Percentiles rank a stretch among this genome's conserved stretches.
Conservation (phyloP, 1,284 basidiomycete genomes). For the Sporisorium sorghi region DNA sequence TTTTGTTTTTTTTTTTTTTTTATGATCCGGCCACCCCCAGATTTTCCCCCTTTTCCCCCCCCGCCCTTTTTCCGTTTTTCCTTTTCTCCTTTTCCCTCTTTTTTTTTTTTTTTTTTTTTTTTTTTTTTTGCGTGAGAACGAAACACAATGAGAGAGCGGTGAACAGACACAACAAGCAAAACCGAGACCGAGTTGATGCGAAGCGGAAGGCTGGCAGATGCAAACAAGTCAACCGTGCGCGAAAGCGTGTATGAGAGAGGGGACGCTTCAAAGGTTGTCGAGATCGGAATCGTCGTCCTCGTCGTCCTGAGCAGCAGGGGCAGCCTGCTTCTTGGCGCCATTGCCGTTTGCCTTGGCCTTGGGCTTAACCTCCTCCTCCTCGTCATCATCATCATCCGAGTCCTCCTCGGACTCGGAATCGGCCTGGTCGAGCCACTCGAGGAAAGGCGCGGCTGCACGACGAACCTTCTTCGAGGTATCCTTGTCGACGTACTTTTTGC, state of each 20-base stretch:
- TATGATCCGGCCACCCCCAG: no score
- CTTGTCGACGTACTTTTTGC: slow-evolving; percentile 95
- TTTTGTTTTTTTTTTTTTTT: no score
- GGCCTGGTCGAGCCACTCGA: slow-evolving; percentile 72
- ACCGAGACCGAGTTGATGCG: background rate
- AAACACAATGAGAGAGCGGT: slow-evolving; percentile 9
- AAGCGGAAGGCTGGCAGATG: background rate
- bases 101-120: no score
- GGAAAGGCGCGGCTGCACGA: slow-evolving; percentile 93
- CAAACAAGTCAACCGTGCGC: background rate
- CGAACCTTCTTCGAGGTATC: slow-evolving; percentile 94
- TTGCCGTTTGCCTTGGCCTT: slow-evolving; percentile 29
- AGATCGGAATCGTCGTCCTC: slow-evolving; percentile 63
- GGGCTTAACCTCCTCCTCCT: slow-evolving; percentile 34
- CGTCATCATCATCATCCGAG: slow-evolving; percentile 60
- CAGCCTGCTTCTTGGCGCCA: slow-evolving; percentile 26
- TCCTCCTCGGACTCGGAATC: slow-evolving; percentile 65
- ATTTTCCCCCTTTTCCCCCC: no score
- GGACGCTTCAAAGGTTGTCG: slow-evolving; percentile 62
- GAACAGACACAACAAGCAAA: slow-evolving; percentile 4
- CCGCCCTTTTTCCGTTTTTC: no score
- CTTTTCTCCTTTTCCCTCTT: no score
- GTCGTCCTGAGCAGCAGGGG: slow-evolving; percentile 25
- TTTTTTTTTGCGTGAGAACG: background rate
- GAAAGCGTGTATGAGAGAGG: background rate